These are phyloP conservation scores for Phytophthora idaei DNA, from an alignment of 352 stramenopile species.

Conservation along the genomic window DNA sequence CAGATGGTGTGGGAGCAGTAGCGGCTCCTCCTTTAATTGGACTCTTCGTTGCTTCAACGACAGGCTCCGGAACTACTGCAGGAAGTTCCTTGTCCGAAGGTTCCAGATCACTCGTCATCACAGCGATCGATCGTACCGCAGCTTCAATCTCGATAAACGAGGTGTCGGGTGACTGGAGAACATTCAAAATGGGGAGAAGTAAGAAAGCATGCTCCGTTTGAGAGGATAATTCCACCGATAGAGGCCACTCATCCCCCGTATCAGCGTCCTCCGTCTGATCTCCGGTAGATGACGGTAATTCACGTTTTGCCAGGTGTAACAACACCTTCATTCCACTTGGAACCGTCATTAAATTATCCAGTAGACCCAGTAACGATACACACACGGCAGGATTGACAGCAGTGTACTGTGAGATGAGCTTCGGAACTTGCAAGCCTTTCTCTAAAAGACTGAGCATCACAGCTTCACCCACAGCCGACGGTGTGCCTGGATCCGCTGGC, in stretches of 20 bases:
- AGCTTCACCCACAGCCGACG: slow-evolving; percentile 30
- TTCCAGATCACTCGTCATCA: slow-evolving; percentile 37
- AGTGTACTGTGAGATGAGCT: slow-evolving; percentile 33
- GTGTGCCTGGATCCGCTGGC: slow-evolving; percentile 24
- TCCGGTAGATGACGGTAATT: slow-evolving; percentile 7
- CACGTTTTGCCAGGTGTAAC: slow-evolving; percentile 30
- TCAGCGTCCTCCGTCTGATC: background rate
- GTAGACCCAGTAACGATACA: slow-evolving; percentile 36
- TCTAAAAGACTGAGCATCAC: slow-evolving; percentile 41
- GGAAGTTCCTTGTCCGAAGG: slow-evolving; percentile 8
- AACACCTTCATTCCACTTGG: slow-evolving; percentile 42
- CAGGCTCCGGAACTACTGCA: slow-evolving; percentile 13
- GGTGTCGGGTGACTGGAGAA: slow-evolving; percentile 43
- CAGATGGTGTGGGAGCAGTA: background rate
- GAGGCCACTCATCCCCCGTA: slow-evolving; percentile 25
- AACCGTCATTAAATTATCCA: slow-evolving; percentile 38
- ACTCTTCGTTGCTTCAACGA: slow-evolving; percentile 19
- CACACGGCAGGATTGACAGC: slow-evolving; percentile 36
- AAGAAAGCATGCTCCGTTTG: slow-evolving; percentile 36
- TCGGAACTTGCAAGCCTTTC: slow-evolving; percentile 28
- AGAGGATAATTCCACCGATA: slow-evolving; percentile 28
- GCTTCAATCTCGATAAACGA: slow-evolving; percentile 58
- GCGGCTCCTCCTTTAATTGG: slow-evolving; percentile 19
- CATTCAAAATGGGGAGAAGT: slow-evolving; percentile 41
- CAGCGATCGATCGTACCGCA: slow-evolving; percentile 34